These are phyloP conservation scores for Candida golubevii DNA, from an alignment of 805 yeast genomes.

Conservation along the genomic window DNA sequence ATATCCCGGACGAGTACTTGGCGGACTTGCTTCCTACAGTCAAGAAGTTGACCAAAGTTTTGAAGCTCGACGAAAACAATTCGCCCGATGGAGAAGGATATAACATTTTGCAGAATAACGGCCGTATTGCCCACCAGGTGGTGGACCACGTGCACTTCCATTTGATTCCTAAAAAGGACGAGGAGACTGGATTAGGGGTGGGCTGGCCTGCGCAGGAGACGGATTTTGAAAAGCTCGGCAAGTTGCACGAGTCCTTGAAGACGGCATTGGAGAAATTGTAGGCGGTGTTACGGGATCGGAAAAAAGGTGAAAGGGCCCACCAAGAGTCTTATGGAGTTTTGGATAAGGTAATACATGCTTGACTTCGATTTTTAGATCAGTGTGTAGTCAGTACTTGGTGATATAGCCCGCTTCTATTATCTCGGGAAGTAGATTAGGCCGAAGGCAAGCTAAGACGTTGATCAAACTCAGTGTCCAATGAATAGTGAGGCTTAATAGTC, in stretches of 20 bases:
- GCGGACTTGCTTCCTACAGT: slow-evolving; percentile 84
- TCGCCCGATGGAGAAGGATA: slow-evolving; percentile 68
- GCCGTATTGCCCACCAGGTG: slow-evolving; percentile 90
- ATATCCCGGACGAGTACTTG: slow-evolving; percentile 86
- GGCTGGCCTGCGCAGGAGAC: slow-evolving; percentile 94
- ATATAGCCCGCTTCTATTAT: too few relatives aligned
- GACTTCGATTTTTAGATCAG: too few relatives aligned
- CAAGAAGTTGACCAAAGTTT: slow-evolving; percentile 74
- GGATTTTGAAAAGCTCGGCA: slow-evolving; percentile 67
- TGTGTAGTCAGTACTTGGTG: too few relatives aligned
- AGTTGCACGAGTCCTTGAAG: slow-evolving; percentile 56
- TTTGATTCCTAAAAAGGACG: slow-evolving; percentile 82
- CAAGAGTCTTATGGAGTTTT: too few relatives aligned
- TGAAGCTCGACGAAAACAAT: slow-evolving; percentile 60
- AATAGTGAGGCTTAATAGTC: too few relatives aligned
- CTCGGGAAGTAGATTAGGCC: too few relatives aligned
- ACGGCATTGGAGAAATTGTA: slow-evolving; percentile 22
- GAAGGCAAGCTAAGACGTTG: too few relatives aligned
- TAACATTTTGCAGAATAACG: slow-evolving; percentile 89
- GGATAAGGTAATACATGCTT: too few relatives aligned
- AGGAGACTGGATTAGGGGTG: slow-evolving; percentile 69
- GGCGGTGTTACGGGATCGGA: too few relatives aligned
- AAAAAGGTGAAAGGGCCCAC: too few relatives aligned
- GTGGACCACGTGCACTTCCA: slow-evolving; percentile 98
- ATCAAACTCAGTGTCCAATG: too few relatives aligned